These are phyloP conservation scores for Tuctoria greenei DNA, from an alignment of 176 grass and related monocot genomes.

Conservation along the genomic window DNA sequence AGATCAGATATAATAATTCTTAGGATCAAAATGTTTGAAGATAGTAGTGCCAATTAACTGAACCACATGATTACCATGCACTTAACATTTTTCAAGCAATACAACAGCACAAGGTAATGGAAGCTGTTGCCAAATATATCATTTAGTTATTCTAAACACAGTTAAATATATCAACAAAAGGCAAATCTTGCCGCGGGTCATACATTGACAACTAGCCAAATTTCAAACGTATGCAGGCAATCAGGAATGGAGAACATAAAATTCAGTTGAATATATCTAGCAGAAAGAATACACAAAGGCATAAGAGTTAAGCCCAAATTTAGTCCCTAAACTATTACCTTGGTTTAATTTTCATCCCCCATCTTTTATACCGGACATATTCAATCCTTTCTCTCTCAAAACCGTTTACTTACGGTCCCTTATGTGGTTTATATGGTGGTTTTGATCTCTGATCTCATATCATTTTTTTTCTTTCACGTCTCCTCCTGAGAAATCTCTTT, in stretches of 20 bases:
- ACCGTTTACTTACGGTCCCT: too few relatives aligned
- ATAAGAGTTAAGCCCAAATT: too few relatives aligned
- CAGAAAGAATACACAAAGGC: neutral
- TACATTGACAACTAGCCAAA: slow-evolving; percentile 8
- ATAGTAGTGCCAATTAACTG: neutral
- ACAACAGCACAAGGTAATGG: neutral
- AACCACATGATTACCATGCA: neutral
- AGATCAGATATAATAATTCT: neutral
- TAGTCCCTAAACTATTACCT: too few relatives aligned
- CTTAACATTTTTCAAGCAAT: slow-evolving; percentile 1
- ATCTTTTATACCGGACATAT: too few relatives aligned
- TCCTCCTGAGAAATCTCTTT: too few relatives aligned
- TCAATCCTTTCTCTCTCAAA: too few relatives aligned
- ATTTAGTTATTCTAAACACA: neutral
- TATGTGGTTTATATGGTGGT: too few relatives aligned
- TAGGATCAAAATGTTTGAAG: neutral
- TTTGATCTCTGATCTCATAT: too few relatives aligned
- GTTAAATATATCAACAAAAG: neutral
- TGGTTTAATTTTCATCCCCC: too few relatives aligned
- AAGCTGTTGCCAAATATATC: neutral
- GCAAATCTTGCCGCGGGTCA: neutral
- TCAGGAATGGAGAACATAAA: neutral
- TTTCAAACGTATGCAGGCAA: neutral
- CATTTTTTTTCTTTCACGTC: too few relatives aligned
- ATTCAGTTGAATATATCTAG: neutral